phyloP scores from a whole-genome alignment of 768 basidiomycete species.

The Suillus americanus region DNA sequence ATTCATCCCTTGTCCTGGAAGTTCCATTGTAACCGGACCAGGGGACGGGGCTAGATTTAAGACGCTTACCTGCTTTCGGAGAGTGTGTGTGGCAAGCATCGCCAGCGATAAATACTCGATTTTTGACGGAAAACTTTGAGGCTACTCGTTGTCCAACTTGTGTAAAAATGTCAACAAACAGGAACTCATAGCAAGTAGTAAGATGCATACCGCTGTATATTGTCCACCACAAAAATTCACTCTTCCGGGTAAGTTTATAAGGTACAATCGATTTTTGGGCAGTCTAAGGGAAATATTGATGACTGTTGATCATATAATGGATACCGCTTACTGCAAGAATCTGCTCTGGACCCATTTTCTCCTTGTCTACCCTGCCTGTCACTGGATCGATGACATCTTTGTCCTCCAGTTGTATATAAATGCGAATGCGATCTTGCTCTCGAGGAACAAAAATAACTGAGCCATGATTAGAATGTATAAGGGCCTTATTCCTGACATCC shows the following conservation, averaged over 20 bases:
- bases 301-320: neutral
- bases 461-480: constrained; percentile 50
- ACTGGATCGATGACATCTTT: constrained; percentile 33
- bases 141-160: constrained; percentile 58
- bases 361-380: constrained; percentile 43
- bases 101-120: constrained; percentile 58
- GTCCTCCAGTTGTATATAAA: constrained; percentile 53
- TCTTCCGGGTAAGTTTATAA: constrained; percentile 31
- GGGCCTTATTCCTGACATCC: constrained; percentile 46
- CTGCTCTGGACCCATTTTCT: constrained; percentile 35
- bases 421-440: constrained; percentile 43
- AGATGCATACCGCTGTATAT: constrained; percentile 42
- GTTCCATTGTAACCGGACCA: constrained; percentile 16
- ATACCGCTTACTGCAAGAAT: constrained; percentile 35
- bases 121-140: constrained; percentile 42
- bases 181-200: neutral
- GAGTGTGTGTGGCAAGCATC: constrained; percentile 52
- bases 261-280: constrained; percentile 42
- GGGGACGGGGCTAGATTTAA: neutral
- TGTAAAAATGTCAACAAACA: neutral
- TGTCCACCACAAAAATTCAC: constrained; percentile 50
- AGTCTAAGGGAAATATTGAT: constrained; percentile 21
- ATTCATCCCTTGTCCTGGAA: constrained; percentile 53
- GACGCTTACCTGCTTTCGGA: constrained; percentile 38
- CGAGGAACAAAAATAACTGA: constrained; percentile 54